Percentiles rank a stretch among this genome's conserved stretches.
Evolutionary conservation across 305 asterid species (phyloP).

Genomic region (Lippia alba): DNA sequence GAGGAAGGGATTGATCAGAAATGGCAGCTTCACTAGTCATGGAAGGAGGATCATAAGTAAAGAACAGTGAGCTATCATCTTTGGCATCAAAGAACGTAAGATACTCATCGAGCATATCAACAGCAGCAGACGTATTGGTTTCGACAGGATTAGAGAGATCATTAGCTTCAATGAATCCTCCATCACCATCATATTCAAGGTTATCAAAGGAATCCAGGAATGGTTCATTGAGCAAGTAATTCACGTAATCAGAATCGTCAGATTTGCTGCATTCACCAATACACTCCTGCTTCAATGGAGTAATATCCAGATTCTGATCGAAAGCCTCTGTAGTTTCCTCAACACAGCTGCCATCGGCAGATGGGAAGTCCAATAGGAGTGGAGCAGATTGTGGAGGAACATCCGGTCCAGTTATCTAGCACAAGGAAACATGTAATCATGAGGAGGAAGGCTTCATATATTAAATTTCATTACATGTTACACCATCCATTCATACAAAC

Average conservation of each 20-base stretch:
- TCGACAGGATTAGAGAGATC: slow-evolving; percentile 64
- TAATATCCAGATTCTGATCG: slow-evolving; percentile 32
- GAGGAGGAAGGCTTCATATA: slow-evolving; percentile 17
- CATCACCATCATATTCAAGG: slow-evolving; percentile 53
- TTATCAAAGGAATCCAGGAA: slow-evolving; percentile 50
- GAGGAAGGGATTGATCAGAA: slow-evolving; percentile 45
- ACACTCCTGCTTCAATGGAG: slow-evolving; percentile 48
- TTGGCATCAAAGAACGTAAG: slow-evolving; percentile 61
- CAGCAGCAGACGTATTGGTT: slow-evolving; percentile 44
- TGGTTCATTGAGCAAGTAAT: slow-evolving; percentile 59
- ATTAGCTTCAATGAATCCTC: slow-evolving; percentile 69
- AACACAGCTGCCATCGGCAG: slow-evolving; percentile 41
- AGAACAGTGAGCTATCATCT: slow-evolving; percentile 44
- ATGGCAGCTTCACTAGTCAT: slow-evolving; percentile 40
- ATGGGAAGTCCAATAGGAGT: slow-evolving; percentile 40
- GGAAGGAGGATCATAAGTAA: slow-evolving; percentile 49
- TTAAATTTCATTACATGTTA: background rate
- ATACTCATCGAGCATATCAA: slow-evolving; percentile 71
- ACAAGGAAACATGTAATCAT: slow-evolving; percentile 17
- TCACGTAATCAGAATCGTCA: slow-evolving; percentile 40
- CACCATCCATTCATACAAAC: slow-evolving; percentile 9
- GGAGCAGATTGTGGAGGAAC: slow-evolving; percentile 38
- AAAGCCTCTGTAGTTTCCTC: slow-evolving; percentile 45
- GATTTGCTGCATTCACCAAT: slow-evolving; percentile 55
- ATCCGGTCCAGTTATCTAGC: slow-evolving; percentile 61